Conservation (phyloP, 768 basidiomycete species). For the Psilocybe tampanensis region DNA sequence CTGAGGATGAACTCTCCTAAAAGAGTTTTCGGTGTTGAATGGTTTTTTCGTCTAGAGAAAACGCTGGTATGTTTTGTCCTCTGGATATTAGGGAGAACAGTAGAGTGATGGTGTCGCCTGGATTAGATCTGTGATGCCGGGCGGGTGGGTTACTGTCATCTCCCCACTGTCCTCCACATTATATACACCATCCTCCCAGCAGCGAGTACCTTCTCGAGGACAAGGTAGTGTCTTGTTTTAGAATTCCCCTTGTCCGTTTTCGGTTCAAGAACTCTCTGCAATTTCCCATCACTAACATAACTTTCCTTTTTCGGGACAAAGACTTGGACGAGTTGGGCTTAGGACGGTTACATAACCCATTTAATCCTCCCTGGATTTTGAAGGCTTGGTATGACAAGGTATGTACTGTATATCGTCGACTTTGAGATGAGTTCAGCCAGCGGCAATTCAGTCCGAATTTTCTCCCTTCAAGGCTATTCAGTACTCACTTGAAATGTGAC, state of each 20-base stretch:
- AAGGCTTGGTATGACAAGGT: background rate
- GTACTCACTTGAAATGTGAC: too few species aligned
- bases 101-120: background rate
- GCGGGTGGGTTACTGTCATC: background rate
- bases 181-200: constrained; percentile 26
- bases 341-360: background rate
- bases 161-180: constrained; percentile 26
- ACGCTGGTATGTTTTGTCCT: constrained; percentile 3
- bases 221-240: constrained; percentile 33
- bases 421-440: too few species aligned
- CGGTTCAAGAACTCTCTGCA: constrained; percentile 8
- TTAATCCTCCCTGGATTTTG: background rate
- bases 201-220: constrained; percentile 19
- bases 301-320: constrained; percentile 21
- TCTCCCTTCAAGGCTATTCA: too few species aligned
- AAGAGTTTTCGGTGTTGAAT: background rate
- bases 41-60: background rate
- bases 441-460: too few species aligned
- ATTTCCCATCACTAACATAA: background rate
- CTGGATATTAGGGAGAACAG: constrained; percentile 3
- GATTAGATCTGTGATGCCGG: constrained; percentile 19
- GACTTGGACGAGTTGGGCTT: constrained; percentile 8
- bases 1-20: background rate
- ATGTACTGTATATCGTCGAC: too few species aligned
- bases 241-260: constrained; percentile 33